Evolutionary conservation across 495 filamentous ascomycete genomes (phyloP), one percentile per base, ranked within the genome.

Genomic region (Chaetomium fimeti): DNA sequence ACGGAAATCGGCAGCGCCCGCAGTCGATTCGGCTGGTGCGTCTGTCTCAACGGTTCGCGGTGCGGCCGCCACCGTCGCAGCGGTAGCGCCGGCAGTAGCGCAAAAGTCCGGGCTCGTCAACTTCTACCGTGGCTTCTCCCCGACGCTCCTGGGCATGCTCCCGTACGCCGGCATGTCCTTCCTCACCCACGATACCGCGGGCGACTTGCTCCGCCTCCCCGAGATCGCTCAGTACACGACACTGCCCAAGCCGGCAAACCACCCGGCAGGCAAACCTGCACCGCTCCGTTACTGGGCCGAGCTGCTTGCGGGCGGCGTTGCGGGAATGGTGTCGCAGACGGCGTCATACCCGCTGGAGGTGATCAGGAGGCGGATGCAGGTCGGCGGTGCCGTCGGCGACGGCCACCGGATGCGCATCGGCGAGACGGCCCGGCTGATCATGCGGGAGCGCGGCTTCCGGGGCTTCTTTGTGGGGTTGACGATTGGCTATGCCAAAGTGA

Each of bases 131-230:
- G 94, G 94, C 16, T 98, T 98, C 74, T 87, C 85, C 0, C 88
- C 93, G 0, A 98, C 94, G 0, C 73, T 98, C 16, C 77, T 91
- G 43, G 94, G 94, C 53, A 98, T 98, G 93, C 73, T 98, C 16
- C 94, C 94, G 3, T 98, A 98, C 69, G 94, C 95, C 16, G 94
- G 94, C 56, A 86, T 95, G 70, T 97, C 93, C n/a, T 98, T 98
- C 81, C 84, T 98, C 38, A 95, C 91, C 0, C 94, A 98, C 75
- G 94, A 98, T 72, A 89, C 89, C 5, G 83, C 85, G 1, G 87
- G 91, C 27, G 94, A 98, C 74, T 72, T 90, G 40, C 83, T 98
- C 48, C 90, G 94, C 1, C 77, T 79, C 40, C 87, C 87, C 0
- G 54, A 69, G 1, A 60, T 96, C 0, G 84, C 89, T 0, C 72